These are phyloP conservation scores for Capronia epimyces DNA, from an alignment of 2,329 filamentous ascomycete species.

Conservation along the genomic window DNA sequence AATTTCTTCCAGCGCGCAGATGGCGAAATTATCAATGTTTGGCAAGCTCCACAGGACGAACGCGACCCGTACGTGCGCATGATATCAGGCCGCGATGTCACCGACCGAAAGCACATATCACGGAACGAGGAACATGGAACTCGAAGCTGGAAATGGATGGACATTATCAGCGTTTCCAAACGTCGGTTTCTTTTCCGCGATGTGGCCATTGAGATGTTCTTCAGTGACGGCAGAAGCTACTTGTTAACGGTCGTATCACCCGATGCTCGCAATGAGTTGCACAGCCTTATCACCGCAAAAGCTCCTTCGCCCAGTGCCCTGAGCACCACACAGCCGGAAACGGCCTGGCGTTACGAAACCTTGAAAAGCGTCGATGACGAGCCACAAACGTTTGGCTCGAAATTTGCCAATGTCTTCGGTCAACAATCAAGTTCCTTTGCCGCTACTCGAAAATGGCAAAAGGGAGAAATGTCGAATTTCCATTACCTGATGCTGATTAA, in stretches of 20 bases:
- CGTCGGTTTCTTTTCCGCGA: conserved; percentile 91
- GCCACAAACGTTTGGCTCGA: conserved; percentile 68
- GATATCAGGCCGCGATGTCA: conserved; percentile 70
- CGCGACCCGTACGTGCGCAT: conserved; percentile 93
- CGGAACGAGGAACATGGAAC: conserved; percentile 67
- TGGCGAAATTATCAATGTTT: conserved; percentile 93
- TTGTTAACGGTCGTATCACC: conserved; percentile 77
- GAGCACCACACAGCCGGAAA: conserved; percentile 72
- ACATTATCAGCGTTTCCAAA: conserved; percentile 93
- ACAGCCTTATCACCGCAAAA: conserved; percentile 66
- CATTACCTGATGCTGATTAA: conserved; percentile 99
- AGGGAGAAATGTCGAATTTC: conserved; percentile 95
- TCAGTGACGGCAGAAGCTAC: conserved; percentile 93
- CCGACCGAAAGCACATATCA: conserved; percentile 48
- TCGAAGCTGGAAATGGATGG: conserved; percentile 86
- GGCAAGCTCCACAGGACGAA: conserved; percentile 87
- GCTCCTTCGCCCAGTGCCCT: conserved; percentile 57
- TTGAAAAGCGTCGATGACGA: conserved; percentile 63
- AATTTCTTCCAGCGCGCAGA: conserved; percentile 93
- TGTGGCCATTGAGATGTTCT: conserved; percentile 95
- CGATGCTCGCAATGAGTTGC: conserved; percentile 70
- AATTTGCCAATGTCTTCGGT: conserved; percentile 89
- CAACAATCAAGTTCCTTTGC: conserved; percentile 73
- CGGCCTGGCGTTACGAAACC: conserved; percentile 85
- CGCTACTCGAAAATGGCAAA: conserved; percentile 82